A percentile compares a stretch with the other conserved stretches of the same genome.
phyloP scores from a whole-genome alignment of 495 filamentous ascomycete species.

The Penicillium riverlandense region DNA sequence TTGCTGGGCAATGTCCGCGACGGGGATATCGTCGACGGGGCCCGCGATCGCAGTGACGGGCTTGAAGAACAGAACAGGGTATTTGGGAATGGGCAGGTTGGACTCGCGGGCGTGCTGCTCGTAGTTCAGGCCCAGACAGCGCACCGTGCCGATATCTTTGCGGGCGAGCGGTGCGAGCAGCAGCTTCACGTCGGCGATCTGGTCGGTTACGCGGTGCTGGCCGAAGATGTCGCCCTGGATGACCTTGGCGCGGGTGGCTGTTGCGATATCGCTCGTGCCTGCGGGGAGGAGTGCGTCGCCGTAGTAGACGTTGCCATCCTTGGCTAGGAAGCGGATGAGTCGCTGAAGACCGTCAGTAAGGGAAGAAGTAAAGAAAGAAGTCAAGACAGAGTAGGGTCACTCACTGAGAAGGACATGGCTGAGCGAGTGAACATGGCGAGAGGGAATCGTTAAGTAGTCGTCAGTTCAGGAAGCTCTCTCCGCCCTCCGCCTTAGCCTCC shows the following conservation, averaged over 20 bases:
- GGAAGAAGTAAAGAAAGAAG: not conserved
- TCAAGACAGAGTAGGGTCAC: too few species aligned
- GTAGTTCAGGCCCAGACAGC: constrained; percentile 80
- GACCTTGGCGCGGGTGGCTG: constrained; percentile 57
- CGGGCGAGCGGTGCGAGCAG: constrained; percentile 65
- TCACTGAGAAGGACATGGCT: constrained; percentile 34
- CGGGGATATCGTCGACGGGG: constrained; percentile 61
- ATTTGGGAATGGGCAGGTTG: constrained; percentile 66
- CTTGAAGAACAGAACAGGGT: constrained; percentile 80
- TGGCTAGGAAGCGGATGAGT: constrained; percentile 72
- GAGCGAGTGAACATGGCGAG: not conserved
- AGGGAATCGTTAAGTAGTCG: not conserved
- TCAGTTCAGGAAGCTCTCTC: too few species aligned
- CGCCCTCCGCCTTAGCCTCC: too few species aligned
- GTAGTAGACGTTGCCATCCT: constrained; percentile 70
- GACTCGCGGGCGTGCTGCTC: constrained; percentile 73
- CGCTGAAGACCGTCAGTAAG: constrained; percentile 37
- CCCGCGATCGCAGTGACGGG: constrained; percentile 65
- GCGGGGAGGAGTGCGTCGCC: constrained; percentile 73
- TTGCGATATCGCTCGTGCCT: constrained; percentile 58
- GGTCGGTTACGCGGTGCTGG: constrained; percentile 61
- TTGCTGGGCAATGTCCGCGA: constrained; percentile 51
- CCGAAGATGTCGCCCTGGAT: constrained; percentile 72
- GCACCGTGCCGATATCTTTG: constrained; percentile 63
- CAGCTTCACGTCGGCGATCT: constrained; percentile 55